phyloP scores from a whole-genome alignment of 805 yeast genomes.

The Ogataea paradorogensis region DNA sequence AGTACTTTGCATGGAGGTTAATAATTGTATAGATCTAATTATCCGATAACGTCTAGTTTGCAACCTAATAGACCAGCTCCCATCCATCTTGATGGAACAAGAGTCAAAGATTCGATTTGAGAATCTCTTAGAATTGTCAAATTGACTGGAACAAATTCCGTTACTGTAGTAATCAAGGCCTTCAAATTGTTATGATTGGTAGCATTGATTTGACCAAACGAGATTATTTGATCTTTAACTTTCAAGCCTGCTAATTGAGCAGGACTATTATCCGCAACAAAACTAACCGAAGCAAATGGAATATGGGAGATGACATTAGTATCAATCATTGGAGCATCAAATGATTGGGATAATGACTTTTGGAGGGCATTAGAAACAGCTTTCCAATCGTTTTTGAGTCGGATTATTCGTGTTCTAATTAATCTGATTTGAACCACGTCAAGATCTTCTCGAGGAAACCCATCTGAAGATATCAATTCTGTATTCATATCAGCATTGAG shows the following conservation, averaged over 20 bases:
- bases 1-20: slow-evolving; percentile 95
- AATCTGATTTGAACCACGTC: slow-evolving; percentile 71
- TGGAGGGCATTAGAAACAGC: slow-evolving; percentile 47
- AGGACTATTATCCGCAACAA: slow-evolving; percentile 54
- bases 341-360: slow-evolving; percentile 41
- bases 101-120: slow-evolving; percentile 23
- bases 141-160: slow-evolving; percentile 3
- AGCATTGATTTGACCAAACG: slow-evolving; percentile 49
- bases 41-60: slow-evolving; percentile 38
- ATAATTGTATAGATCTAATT: slow-evolving; percentile 2
- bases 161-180: slow-evolving; percentile 37
- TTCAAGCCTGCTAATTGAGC: slow-evolving; percentile 50
- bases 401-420: slow-evolving; percentile 59
- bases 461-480: slow-evolving; percentile 63
- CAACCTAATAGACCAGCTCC: slow-evolving; percentile 74
- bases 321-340: slow-evolving; percentile 4
- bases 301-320: slow-evolving; percentile 21
- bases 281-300: slow-evolving; percentile 56
- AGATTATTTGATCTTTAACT: slow-evolving; percentile 51
- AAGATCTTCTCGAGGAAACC: slow-evolving; percentile 82
- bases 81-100: slow-evolving; percentile 57
- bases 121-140: slow-evolving; percentile 26
- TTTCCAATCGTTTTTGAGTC: slow-evolving; percentile 67
- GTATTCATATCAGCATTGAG: slow-evolving; percentile 53
- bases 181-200: slow-evolving; percentile 52